Percentiles rank a stretch among this genome's conserved stretches.
phyloP scores from a whole-genome alignment of 2,329 filamentous ascomycete genomes.

The Verticillium klebahnii region DNA sequence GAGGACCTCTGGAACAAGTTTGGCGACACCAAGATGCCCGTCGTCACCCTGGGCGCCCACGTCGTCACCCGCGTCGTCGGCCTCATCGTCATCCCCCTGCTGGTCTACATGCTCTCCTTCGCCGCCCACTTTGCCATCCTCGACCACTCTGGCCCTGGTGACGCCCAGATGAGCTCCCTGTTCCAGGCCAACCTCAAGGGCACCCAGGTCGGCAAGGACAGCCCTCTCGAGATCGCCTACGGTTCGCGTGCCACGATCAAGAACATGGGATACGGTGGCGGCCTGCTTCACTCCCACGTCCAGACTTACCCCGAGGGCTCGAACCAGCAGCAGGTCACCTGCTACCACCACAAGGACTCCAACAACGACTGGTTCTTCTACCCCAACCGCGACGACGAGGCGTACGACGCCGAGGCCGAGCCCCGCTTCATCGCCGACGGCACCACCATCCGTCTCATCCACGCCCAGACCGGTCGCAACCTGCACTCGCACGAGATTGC shows the following conservation, averaged over 20 bases:
- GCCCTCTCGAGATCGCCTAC: conserved; percentile 83
- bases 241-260: conserved; percentile 91
- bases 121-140: conserved; percentile 91
- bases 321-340: conserved; percentile 91
- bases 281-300: conserved; percentile 91
- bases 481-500: conserved; percentile 89
- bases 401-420: conserved; percentile 67
- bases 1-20: conserved; percentile 99
- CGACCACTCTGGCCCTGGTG: conserved; percentile 88
- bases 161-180: conserved; percentile 99
- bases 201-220: conserved; percentile 90
- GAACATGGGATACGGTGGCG: conserved; percentile 99
- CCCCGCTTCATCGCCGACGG: conserved; percentile 75
- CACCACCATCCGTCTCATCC: conserved; percentile 78
- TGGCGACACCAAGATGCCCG: conserved; percentile 86
- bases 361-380: conserved; percentile 99
- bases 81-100: conserved; percentile 80
- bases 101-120: conserved; percentile 95
- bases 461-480: conserved; percentile 94
- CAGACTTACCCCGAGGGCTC: conserved; percentile 96
- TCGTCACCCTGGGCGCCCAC: conserved; percentile 69
- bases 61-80: conserved; percentile 75
- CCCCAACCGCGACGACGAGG: conserved; percentile 74
- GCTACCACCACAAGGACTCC: conserved; percentile 98
- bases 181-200: conserved; percentile 96